Base-by-base conservation (phyloP, 2,329 filamentous ascomycete genomes). In the Grosmannia serpens region DNA sequence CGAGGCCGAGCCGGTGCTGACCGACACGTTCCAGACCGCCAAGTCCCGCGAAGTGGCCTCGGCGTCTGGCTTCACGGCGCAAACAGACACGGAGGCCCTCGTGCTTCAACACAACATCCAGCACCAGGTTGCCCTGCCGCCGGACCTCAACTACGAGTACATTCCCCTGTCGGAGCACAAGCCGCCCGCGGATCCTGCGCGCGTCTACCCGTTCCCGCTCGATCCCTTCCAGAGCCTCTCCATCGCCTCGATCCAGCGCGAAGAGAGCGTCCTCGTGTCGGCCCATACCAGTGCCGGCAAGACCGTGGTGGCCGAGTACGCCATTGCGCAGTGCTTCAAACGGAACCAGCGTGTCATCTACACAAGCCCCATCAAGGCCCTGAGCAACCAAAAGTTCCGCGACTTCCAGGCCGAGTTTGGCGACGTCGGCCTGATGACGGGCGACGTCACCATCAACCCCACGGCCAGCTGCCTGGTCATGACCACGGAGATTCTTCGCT, bases 261-360 rank as follows among this genome's bases (percentile, higher is more conserved):
- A 92, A 58, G 94, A 99, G 77, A 97, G 91, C 76, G 90, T 99
- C 0, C 75, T 99, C 55, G 94, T 99, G 2, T 97, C 95, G 20
- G 94, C 94, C 57, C 94, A 99, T 74, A 99, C 94, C 9, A 94
- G 88, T 79, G 94, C 94, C 44, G 94, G 94, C 74, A 99, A 99
- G 75, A 99, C 94, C 0, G 95, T 99, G 9, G 91, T 97, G 51
- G 94, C 94, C 62, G 94, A 99, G 72, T 99, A 99, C 70, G 95
- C 94, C 24, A 95, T 99, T 70, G 94, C 95, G 20, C 94, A 99
- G 68, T 95, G 94, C 71, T 78, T 99, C 71, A 95, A 94, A 79
- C 89, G 91, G 71, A 97, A 97, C 74, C 94, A 99, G 76, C 84
- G 94, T 70, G 92, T 99, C 67, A 99, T 99, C 71, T 99, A 99